A percentile compares a stretch with the other conserved stretches of the same genome.
phyloP scores from a whole-genome alignment of 768 basidiomycete genomes.

The Boletus huronensis region DNA sequence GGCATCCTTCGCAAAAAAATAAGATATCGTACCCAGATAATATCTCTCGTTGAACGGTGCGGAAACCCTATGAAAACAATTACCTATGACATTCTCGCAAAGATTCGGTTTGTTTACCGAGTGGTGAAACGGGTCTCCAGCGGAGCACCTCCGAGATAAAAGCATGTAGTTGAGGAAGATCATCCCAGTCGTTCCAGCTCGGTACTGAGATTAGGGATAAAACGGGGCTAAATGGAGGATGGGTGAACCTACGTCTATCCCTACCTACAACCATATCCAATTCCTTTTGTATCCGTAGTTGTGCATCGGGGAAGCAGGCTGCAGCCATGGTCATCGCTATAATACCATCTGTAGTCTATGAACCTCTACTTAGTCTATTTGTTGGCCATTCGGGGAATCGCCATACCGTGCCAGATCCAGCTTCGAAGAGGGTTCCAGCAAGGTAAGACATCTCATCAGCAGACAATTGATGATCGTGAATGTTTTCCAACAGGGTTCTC shows the following conservation, averaged over 20 bases:
- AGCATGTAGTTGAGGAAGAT: slow-evolving; percentile 35
- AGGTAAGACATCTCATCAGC: slow-evolving; percentile 55
- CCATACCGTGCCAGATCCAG: slow-evolving; percentile 52
- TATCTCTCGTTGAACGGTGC: slow-evolving; percentile 61
- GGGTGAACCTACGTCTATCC: slow-evolving; percentile 23
- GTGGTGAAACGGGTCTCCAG: slow-evolving; percentile 35
- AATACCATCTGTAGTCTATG: slow-evolving; percentile 2
- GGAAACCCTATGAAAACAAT: slow-evolving; percentile 37
- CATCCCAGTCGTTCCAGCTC: slow-evolving; percentile 31
- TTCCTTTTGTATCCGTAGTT: slow-evolving; percentile 48
- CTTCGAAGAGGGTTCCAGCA: slow-evolving; percentile 58
- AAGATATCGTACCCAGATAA: slow-evolving; percentile 47
- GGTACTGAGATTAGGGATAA: slow-evolving; percentile 29
- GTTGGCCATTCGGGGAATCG: accelerated
- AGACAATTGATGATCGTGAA: slow-evolving; percentile 45
- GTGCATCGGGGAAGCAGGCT: slow-evolving; percentile 50
- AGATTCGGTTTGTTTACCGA: slow-evolving; percentile 14
- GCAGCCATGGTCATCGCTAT: slow-evolving; percentile 52
- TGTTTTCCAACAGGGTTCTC: slow-evolving; percentile 51
- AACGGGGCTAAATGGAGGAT: neutral
- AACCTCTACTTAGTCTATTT: neutral
- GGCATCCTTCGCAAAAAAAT: slow-evolving; percentile 18
- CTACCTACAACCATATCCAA: slow-evolving; percentile 49
- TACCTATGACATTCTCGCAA: too few relatives aligned
- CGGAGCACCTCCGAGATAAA: slow-evolving; percentile 37